Conservation (phyloP, 2,329 filamentous ascomycete species). For the Penicillium janthinellum region DNA sequence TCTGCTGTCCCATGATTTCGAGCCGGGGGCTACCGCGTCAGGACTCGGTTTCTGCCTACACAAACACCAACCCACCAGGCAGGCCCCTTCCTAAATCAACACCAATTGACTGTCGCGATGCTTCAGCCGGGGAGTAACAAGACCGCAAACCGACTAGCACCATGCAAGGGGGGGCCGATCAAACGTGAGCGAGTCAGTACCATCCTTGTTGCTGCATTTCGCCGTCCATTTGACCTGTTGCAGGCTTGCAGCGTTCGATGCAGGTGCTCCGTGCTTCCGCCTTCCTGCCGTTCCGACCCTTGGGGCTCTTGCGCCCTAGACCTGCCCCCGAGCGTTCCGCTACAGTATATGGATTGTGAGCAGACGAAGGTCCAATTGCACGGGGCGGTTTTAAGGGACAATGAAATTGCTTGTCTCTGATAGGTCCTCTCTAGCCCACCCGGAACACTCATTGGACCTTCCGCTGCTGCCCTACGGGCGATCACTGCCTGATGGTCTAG, state of each 20-base stretch:
- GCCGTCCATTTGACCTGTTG: background rate
- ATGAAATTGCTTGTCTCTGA: background rate
- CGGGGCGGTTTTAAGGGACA: background rate
- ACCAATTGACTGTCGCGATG: background rate
- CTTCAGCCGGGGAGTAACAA: background rate
- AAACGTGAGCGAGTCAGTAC: background rate
- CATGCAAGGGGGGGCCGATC: background rate
- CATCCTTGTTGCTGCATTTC: background rate
- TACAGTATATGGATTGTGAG: background rate
- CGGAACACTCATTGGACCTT: background rate
- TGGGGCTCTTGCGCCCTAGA: constrained; percentile 3
- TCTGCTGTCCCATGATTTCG: background rate
- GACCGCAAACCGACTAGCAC: background rate
- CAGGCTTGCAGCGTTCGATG: background rate
- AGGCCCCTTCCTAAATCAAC: background rate
- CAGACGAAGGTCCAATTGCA: background rate
- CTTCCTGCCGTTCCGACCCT: background rate
- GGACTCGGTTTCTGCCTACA: background rate
- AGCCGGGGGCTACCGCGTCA: background rate
- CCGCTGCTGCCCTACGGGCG: background rate
- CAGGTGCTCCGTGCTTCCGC: background rate
- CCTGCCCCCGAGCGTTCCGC: background rate
- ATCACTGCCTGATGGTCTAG: background rate
- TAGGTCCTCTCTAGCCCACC: background rate
- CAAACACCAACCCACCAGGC: background rate